These are phyloP conservation scores for Fragaria ananassa DNA, from an alignment of 306 rosid genomes.

Conservation along the genomic window DNA sequence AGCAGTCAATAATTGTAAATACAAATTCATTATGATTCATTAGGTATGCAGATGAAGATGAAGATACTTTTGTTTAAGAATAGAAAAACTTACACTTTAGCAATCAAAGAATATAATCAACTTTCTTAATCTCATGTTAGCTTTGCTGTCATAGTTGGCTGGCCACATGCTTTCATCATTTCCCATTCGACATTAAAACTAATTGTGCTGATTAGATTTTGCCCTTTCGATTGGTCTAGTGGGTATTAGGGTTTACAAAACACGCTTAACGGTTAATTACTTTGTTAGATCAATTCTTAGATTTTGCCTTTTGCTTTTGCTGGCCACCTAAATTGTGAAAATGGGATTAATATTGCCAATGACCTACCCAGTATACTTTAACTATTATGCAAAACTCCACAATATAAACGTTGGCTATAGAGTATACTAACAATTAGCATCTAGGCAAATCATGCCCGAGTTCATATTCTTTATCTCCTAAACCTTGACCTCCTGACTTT, in stretches of 20 bases:
- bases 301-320: neutral
- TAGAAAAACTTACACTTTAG: neutral
- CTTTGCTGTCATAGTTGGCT: slow-evolving; percentile 17
- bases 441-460: neutral
- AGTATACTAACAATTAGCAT: neutral
- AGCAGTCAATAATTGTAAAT: slow-evolving; percentile 3
- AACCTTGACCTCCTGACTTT: neutral
- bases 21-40: neutral
- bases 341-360: neutral
- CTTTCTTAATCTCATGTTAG: neutral
- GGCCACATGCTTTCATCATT: slow-evolving; percentile 16
- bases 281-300: neutral
- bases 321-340: neutral
- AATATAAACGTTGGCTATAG: neutral
- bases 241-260: neutral
- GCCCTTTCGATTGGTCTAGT: neutral
- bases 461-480: neutral
- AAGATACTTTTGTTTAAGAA: neutral
- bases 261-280: neutral
- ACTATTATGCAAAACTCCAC: neutral
- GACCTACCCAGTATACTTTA: neutral
- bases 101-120: neutral
- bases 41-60: neutral
- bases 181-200: neutral
- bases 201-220: neutral